phyloP scores from a whole-genome alignment of 73 alveolate species.

The Paramecium pentaurelia region DNA sequence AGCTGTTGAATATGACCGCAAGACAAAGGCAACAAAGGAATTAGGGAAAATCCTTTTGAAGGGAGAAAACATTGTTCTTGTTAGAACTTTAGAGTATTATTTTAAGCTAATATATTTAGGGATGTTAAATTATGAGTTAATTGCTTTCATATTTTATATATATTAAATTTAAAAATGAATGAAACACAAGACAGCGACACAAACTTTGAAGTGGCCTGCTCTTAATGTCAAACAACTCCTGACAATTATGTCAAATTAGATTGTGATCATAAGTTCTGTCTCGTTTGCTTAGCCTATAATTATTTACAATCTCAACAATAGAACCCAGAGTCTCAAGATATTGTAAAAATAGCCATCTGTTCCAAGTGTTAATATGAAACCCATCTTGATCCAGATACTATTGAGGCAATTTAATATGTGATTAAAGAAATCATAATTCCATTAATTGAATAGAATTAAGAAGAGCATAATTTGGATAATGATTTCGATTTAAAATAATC shows the following conservation, averaged over 20 bases:
- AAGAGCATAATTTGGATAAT: neutral
- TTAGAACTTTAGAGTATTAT: constrained; percentile 26
- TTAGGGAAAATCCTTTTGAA: constrained; percentile 37
- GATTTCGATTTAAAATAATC: neutral
- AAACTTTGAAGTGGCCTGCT: neutral
- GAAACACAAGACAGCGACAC: neutral
- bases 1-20: constrained; percentile 37
- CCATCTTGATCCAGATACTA: neutral
- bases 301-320: neutral
- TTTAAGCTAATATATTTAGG: neutral
- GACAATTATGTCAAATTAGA: constrained; percentile 36
- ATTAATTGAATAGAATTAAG: neutral
- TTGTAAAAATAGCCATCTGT: neutral
- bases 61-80: constrained; percentile 43
- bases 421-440: neutral
- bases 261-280: constrained; percentile 44
- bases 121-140: constrained; percentile 4
- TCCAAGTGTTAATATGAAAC: neutral
- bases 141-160: neutral
- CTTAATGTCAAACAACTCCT: constrained; percentile 10
- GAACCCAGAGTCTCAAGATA: neutral
- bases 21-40: constrained; percentile 47
- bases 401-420: constrained; percentile 7
- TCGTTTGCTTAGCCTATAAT: constrained; percentile 18
- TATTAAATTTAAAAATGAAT: neutral